phyloP scores from a whole-genome alignment of 352 stramenopile genomes.

The Phytopythium aichiense region DNA sequence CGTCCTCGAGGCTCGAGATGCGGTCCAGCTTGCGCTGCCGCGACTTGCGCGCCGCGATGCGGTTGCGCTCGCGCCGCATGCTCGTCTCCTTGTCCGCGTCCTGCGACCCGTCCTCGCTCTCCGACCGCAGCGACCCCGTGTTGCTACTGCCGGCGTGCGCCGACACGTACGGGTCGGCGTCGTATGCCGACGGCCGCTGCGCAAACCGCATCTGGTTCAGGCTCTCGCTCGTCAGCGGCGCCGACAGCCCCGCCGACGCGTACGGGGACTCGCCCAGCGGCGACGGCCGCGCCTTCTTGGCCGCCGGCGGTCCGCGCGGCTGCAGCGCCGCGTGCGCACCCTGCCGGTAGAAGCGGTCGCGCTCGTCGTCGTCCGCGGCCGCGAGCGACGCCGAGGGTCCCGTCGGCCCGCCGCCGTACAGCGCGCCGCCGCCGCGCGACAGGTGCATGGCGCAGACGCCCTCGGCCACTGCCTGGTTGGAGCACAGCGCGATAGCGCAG shows the following conservation, averaged over 20 bases:
- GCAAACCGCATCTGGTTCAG: conserved; percentile 58
- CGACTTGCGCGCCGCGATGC: conserved; percentile 78
- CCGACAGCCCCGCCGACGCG: not conserved
- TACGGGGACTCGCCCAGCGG: conserved; percentile 24
- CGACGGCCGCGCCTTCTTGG: conserved; percentile 61
- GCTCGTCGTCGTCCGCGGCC: conserved; percentile 29
- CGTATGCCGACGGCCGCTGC: conserved; percentile 42
- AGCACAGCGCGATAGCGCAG: conserved; percentile 74
- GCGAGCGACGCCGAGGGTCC: conserved; percentile 7
- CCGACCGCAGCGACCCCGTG: conserved; percentile 66
- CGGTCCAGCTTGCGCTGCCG: conserved; percentile 83
- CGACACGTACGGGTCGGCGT: conserved; percentile 58
- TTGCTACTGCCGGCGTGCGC: conserved; percentile 39
- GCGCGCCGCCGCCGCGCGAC: conserved; percentile 26
- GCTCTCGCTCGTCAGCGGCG: conserved; percentile 48
- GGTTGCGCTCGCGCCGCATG: conserved; percentile 77
- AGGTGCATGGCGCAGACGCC: conserved; percentile 77
- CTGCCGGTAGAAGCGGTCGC: conserved; percentile 54
- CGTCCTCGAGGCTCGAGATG: conserved; percentile 84
- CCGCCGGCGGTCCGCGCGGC: conserved; percentile 27
- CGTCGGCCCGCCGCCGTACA: conserved; percentile 12
- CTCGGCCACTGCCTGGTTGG: conserved; percentile 68
- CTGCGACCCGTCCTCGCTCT: conserved; percentile 61
- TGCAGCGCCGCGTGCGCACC: conserved; percentile 54
- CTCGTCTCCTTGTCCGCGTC: conserved; percentile 64